Conservation (phyloP, 2,329 filamentous ascomycete genomes). For the Chrysoporthe puriensis region DNA sequence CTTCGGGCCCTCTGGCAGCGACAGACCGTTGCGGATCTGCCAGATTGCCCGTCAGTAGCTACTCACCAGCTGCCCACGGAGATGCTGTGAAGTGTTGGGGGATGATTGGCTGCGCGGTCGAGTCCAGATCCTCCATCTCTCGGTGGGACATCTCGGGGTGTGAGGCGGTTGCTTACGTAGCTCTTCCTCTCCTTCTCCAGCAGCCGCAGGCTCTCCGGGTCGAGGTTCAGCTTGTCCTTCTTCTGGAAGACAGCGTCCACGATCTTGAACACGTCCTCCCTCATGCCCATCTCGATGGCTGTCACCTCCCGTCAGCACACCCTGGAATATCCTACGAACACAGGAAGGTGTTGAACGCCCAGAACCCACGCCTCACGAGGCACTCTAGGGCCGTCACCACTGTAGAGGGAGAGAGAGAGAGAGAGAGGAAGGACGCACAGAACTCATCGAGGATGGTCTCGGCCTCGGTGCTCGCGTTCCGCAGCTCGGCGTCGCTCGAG, state of each 20-base stretch:
- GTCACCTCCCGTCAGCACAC: not conserved
- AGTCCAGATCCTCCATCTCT: not conserved
- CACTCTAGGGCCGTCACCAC: no score
- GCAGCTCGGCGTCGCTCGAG: constrained; percentile 67
- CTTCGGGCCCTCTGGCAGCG: constrained; percentile 69
- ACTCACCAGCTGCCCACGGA: no score
- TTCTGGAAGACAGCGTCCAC: constrained; percentile 62
- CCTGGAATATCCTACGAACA: not conserved
- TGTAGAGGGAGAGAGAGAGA: no score
- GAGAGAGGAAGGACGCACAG: constrained; percentile 34
- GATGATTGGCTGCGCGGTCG: no score
- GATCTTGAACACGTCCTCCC: constrained; percentile 76
- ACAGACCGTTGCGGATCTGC: constrained; percentile 72
- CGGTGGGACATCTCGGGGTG: not conserved
- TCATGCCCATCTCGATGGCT: constrained; percentile 75
- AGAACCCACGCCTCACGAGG: no score
- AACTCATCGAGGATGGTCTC: constrained; percentile 79
- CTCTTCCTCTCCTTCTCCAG: constrained; percentile 78
- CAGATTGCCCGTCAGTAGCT: not conserved
- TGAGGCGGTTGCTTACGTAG: constrained; percentile 45
- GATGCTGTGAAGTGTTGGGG: accelerated
- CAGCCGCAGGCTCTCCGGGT: constrained; percentile 71
- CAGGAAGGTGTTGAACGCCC: not conserved
- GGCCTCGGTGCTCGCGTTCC: constrained; percentile 76
- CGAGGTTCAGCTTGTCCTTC: constrained; percentile 60